Conservation (phyloP, 495 filamentous ascomycete genomes). For the Trichoderma orchidacearum region DNA sequence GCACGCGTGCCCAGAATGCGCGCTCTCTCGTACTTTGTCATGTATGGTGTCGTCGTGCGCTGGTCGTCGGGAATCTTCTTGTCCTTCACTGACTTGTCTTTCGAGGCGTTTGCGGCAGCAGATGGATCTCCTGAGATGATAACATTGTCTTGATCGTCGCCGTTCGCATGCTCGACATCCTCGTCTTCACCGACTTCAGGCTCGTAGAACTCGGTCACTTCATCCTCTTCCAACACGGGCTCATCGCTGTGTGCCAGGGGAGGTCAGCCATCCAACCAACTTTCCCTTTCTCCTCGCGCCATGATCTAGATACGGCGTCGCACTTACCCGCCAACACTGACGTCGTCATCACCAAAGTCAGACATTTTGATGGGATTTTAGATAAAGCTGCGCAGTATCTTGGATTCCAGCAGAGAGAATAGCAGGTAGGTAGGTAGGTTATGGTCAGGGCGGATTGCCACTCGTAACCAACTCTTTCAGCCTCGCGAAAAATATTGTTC, state of each 20-base stretch:
- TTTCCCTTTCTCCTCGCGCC: not conserved
- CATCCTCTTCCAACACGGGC: constrained; percentile 37
- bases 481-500: not conserved
- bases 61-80: constrained; percentile 85
- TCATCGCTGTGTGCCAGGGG: constrained; percentile 27
- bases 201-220: constrained; percentile 48
- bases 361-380: constrained; percentile 49
- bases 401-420: not conserved
- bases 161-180: constrained; percentile 40
- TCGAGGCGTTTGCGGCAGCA: constrained; percentile 42
- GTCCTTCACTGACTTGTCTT: constrained; percentile 52
- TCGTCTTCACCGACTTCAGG: constrained; percentile 46
- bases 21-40: constrained; percentile 98
- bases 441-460: not conserved
- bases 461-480: not conserved
- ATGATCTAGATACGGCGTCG: not conserved
- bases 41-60: constrained; percentile 88
- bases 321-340: constrained; percentile 29
- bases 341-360: constrained; percentile 66
- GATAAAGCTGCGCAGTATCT: not conserved
- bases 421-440: not conserved
- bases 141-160: constrained; percentile 40
- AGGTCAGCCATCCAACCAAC: not conserved
- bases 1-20: constrained; percentile 86
- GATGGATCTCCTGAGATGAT: constrained; percentile 65